Evolutionary conservation across 1,284 basidiomycete genomes (phyloP), one percentile per base, ranked within the genome.

Genomic region (Apiotrichum veenhuisii): DNA sequence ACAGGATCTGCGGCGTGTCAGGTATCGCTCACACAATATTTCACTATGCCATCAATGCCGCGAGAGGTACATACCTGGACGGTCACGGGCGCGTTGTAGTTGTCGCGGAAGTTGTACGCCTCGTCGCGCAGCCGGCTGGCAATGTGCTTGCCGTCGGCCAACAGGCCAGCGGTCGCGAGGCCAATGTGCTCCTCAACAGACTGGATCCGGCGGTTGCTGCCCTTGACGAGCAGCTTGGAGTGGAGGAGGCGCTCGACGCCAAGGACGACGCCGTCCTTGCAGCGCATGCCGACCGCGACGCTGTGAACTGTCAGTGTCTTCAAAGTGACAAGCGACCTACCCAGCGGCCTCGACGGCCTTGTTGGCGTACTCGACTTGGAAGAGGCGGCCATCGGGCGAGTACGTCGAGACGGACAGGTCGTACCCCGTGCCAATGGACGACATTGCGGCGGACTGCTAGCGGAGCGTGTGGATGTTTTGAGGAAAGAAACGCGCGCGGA

Each of bases 331-430:
- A n/a, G n/a, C n/a, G n/a, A 70, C 81, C 57, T 63, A 91, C 87
- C 96, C 96, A 41, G 95, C 92, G 78, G 96, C 96, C 79, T 98
- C 96, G 55, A 98, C 95, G 34, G 96, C 94, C 79, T 98, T 98
- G 79, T 87, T 88, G 51, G 96, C 96, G 74, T 98, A 98, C 79
- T 98, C 96, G 76, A 98, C 90, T 84, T 98, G 95, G 75, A 98
- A 98, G 74, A 98, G 92, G 65, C 96, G 86, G 26, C 95, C 95
- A 79, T 98, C 95, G 58, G 95, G 95, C 40, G 93, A 97, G 82
- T 98, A 98, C 49, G 95, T 98, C 71, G 91, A 95, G 46, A 95
- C 91, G 57, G 93, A 97, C 59, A 98, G 87, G 83, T 98, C 95
- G 81, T 98, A 98, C 56, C 95, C 95, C 67, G 94, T 97, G 61